Conservation (phyloP, 441 rosid genomes). For the Metrosideros polymorpha region DNA sequence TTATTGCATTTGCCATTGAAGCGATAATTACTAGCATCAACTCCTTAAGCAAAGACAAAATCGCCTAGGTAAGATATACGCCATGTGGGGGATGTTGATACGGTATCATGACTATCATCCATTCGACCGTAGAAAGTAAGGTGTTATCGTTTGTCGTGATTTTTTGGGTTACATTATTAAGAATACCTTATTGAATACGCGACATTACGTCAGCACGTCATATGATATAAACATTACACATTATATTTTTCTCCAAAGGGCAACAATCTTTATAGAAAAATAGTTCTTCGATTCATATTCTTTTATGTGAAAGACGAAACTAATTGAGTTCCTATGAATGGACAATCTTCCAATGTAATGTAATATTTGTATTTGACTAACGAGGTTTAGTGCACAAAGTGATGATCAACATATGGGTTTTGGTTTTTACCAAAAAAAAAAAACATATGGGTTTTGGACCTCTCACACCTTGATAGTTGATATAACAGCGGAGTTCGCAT, state of each 20-base stretch:
- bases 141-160: neutral
- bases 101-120: neutral
- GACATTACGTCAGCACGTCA: fast-evolving
- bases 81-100: neutral
- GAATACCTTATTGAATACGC: fast-evolving
- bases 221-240: neutral
- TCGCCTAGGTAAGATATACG: neutral
- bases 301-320: neutral
- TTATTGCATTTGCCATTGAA: neutral
- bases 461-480: neutral
- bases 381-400: neutral
- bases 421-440: too few relatives aligned
- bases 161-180: fast-evolving
- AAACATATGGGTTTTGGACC: neutral
- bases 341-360: neutral
- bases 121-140: neutral
- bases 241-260: neutral
- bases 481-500: neutral
- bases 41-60: neutral
- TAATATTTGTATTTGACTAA: neutral
- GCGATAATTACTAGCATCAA: neutral
- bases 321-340: neutral
- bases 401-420: neutral
- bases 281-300: neutral
- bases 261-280: too few relatives aligned